phyloP scores from a whole-genome alignment of 2,329 filamentous ascomycete genomes.

The Colletotrichum lupini region DNA sequence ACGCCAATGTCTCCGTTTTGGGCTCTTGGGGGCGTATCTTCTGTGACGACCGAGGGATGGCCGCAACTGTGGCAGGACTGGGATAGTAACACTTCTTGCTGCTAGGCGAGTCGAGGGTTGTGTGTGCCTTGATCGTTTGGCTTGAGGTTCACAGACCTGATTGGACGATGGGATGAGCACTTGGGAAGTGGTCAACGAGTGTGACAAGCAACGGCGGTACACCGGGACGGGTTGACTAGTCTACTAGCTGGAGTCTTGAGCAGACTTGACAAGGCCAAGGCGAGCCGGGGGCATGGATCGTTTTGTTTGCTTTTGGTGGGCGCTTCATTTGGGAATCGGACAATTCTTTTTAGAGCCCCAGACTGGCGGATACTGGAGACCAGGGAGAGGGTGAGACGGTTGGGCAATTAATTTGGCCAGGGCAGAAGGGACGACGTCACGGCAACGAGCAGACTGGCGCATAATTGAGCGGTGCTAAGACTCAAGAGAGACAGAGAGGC shows the following conservation, averaged over 20 bases:
- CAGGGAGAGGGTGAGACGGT: neutral
- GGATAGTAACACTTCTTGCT: neutral
- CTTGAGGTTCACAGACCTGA: neutral
- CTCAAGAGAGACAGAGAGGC: too few species aligned
- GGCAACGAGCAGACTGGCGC: neutral
- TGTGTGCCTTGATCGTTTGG: neutral
- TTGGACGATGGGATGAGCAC: conserved; percentile 1
- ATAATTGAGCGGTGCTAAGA: neutral
- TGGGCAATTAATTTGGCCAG: neutral
- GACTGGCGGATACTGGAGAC: conserved; percentile 4
- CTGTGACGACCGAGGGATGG: conserved; percentile 13
- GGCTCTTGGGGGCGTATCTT: neutral
- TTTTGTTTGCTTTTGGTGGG: conserved; percentile 2
- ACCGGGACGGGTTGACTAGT: neutral
- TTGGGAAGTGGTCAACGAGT: conserved; percentile 1
- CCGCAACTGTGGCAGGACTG: neutral
- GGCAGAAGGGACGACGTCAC: conserved; percentile 13
- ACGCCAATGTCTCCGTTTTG: conserved; percentile 19
- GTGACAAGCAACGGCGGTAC: neutral
- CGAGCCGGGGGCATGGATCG: conserved; percentile 2
- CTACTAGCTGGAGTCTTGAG: neutral
- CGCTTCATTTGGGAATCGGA: conserved; percentile 13
- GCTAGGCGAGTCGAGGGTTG: conserved; percentile 6
- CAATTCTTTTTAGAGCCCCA: conserved; percentile 6
- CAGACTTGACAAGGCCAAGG: neutral